Conservation (phyloP, 2,329 filamentous ascomycete genomes). For the Exophiala sp. region DNA sequence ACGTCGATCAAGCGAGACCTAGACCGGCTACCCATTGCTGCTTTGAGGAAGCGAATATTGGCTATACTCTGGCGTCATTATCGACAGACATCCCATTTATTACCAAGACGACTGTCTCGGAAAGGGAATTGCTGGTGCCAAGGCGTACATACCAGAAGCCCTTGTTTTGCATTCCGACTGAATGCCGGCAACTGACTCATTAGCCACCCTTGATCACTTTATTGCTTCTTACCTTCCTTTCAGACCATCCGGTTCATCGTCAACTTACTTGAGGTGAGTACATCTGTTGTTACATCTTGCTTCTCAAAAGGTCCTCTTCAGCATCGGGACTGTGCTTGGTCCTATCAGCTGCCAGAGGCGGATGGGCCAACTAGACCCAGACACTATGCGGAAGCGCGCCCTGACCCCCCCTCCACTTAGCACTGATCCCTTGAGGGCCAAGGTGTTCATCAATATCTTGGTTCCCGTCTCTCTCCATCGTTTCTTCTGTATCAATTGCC, state of each 20-base stretch:
- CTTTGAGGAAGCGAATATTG: conserved; percentile 5
- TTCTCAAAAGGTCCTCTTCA: neutral
- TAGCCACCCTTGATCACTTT: conserved; percentile 7
- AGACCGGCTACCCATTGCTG: conserved; percentile 6
- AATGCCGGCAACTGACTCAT: conserved; percentile 9
- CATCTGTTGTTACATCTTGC: conserved; percentile 1
- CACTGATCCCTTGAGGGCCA: conserved; percentile 23
- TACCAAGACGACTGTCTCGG: conserved; percentile 8
- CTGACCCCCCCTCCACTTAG: conserved; percentile 22
- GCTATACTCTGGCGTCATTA: conserved; percentile 7
- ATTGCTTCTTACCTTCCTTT: conserved; percentile 6
- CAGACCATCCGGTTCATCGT: conserved; percentile 6
- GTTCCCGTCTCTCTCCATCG: conserved; percentile 7
- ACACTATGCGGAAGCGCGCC: conserved; percentile 16
- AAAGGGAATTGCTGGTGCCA: conserved; percentile 18
- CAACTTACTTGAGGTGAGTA: conserved; percentile 16
- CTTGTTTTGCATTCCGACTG: conserved; percentile 22
- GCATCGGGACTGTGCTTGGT: conserved; percentile 17
- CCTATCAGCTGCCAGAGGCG: conserved; percentile 7
- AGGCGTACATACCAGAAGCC: conserved; percentile 23
- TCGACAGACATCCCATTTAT: conserved; percentile 3
- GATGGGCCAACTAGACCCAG: conserved; percentile 13
- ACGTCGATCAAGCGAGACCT: conserved; percentile 6
- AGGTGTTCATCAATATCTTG: conserved; percentile 19
- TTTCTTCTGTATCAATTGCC: conserved; percentile 13